Conservation (phyloP, 306 rosid species). For the Sesbania bispinosa region DNA sequence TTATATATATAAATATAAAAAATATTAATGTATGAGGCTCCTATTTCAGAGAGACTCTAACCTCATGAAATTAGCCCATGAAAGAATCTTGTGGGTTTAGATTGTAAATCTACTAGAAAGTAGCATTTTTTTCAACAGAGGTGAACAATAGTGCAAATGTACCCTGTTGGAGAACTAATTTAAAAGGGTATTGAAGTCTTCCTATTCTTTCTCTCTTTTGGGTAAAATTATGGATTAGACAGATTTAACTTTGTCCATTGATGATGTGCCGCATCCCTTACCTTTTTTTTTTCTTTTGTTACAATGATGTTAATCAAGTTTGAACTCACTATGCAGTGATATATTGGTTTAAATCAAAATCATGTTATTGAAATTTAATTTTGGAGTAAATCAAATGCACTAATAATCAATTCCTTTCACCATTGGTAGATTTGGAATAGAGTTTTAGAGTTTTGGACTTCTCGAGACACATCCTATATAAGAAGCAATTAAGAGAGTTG, state of each 20-base stretch:
- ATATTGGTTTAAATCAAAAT: no score
- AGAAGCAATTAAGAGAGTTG: no score
- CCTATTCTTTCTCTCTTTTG: background rate
- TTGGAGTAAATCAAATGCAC: no score
- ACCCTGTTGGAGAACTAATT: conserved; percentile 48
- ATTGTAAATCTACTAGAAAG: conserved; percentile 33
- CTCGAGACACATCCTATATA: no score
- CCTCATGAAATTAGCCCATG: conserved; percentile 38
- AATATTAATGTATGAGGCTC: background rate
- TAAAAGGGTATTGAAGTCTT: background rate
- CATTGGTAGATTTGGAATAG: no score
- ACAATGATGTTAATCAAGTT: no score
- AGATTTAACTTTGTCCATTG: background rate
- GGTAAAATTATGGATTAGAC: background rate
- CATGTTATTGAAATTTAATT: no score
- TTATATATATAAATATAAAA: background rate
- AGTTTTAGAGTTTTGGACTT: no score
- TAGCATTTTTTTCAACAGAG: conserved; percentile 38
- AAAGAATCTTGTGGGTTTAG: conserved; percentile 27
- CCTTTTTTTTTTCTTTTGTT: no score
- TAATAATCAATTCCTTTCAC: no score
- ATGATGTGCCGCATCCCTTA: background rate
- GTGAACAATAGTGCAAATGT: conserved; percentile 30
- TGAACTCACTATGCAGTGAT: no score
- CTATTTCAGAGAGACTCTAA: conserved; percentile 38